These are phyloP conservation scores for Adansonia madagascariensis DNA, from an alignment of 441 rosid species.

Conservation along the genomic window DNA sequence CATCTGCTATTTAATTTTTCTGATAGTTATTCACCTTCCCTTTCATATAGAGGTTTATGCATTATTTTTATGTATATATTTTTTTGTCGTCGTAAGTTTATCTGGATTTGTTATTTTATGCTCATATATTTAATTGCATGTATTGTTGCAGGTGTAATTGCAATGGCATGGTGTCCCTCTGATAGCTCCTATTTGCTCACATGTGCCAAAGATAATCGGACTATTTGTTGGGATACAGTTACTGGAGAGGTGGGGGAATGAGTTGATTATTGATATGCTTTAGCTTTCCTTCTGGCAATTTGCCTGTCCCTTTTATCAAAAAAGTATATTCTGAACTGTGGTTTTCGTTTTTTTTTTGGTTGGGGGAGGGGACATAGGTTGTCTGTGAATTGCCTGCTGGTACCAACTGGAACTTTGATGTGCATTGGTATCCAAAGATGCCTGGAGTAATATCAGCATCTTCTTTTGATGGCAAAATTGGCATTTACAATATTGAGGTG, in stretches of 20 bases:
- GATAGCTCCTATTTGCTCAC: slow-evolving; percentile 95
- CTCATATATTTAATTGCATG: slow-evolving; percentile 24
- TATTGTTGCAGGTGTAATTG: slow-evolving; percentile 73
- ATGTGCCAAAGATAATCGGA: slow-evolving; percentile 97
- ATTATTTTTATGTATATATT: slow-evolving; percentile 21
- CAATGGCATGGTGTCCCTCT: slow-evolving; percentile 98
- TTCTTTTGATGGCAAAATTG: slow-evolving; percentile 97
- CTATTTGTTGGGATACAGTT: slow-evolving; percentile 95
- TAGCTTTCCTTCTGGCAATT: slow-evolving; percentile 3
- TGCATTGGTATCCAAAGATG: slow-evolving; percentile 95
- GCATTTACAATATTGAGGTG: slow-evolving; percentile 96
- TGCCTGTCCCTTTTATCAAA: background rate
- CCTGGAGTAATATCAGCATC: slow-evolving; percentile 98
- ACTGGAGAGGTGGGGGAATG: slow-evolving; percentile 74
- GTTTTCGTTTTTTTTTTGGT: background rate
- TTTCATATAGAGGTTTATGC: slow-evolving; percentile 17
- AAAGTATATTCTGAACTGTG: slow-evolving; percentile 27
- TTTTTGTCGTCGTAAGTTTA: background rate
- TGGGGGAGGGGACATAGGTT: slow-evolving; percentile 51
- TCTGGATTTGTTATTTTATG: background rate
- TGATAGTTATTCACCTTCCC: background rate
- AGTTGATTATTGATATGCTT: slow-evolving; percentile 18
- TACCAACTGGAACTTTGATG: slow-evolving; percentile 96
- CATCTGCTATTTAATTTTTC: background rate
- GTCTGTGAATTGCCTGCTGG: slow-evolving; percentile 93